Evolutionary conservation across 805 yeast genomes (phyloP), one percentile per base, ranked within the genome.

Genomic region (Metschnikowia kunwiensis): DNA sequence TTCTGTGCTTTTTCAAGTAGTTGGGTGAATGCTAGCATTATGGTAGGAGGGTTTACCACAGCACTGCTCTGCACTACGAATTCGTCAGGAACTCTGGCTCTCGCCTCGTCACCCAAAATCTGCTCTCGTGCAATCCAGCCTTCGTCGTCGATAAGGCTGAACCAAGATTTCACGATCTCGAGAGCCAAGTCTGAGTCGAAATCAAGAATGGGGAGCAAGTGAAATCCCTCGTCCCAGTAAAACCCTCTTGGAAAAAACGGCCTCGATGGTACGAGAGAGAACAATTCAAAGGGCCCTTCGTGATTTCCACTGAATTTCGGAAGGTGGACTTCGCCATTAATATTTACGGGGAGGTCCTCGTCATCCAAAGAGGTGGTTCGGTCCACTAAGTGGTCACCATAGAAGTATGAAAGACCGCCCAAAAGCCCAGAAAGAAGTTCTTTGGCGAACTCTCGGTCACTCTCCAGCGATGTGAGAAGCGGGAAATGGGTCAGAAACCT

Each of bases 191-290:
- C 95, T 11, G 85, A 72, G 60, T 93, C 97, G 55, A 82, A 89
- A 31, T 82, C 82, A 49, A 85, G 60, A 24, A 93, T 65, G 6
- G 95, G 95, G 26, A 89, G 66, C 42, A 91, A 67, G 58, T 91
- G 96, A 61, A 93, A 93, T 0, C 98, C 98, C 62, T 93, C 98
- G 61, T 93, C 98, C 98, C 98, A 93, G 55, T 86, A 87, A 54
- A 93, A 93, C 0, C 98, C 98, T 45, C 98, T 74, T 3, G 98
- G 97, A 61, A 93, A 93, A 54, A 86, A 86, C 0, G 95, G 86
- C 34, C 98, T 72, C 32, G 96, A 86, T 2, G 98, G 98, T 22
- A 87, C 93, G 15, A 87, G 70, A 0, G 93, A 75, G 51, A 88
- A 86, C 32, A 93, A 62, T 46, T 81, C 86, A 42, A 65, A 61